A percentile compares a stretch with the other conserved stretches of the same genome.
These are phyloP conservation scores for Colletotrichum kahawae DNA, from an alignment of 2,329 filamentous ascomycete genomes.

Conservation along the genomic window DNA sequence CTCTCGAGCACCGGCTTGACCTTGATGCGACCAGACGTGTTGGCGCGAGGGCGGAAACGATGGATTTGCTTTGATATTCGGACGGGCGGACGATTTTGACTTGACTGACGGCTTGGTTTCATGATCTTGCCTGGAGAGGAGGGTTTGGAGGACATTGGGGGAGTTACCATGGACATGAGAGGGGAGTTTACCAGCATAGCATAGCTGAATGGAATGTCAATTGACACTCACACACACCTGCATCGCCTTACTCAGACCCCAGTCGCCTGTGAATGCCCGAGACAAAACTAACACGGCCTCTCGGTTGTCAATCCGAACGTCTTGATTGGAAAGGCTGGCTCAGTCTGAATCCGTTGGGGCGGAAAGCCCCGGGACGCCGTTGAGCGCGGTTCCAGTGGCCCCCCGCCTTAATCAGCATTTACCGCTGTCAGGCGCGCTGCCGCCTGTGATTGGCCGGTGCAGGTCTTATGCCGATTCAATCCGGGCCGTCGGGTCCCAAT, in stretches of 20 bases:
- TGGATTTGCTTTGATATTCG: slow-evolving; percentile 12
- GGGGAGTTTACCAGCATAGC: not conserved
- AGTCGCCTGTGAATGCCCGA: not conserved
- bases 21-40: not conserved
- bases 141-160: slow-evolving; percentile 11
- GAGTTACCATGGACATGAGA: not conserved
- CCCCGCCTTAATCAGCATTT: slow-evolving; percentile 3
- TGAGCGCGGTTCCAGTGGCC: not conserved
- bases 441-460: not conserved
- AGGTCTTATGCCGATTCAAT: slow-evolving; percentile 21
- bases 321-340: slow-evolving; percentile 3
- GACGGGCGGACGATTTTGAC: not conserved
- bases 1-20: not conserved
- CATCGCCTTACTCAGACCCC: not conserved
- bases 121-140: slow-evolving; percentile 1
- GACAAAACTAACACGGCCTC: not conserved
- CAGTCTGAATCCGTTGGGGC: slow-evolving; percentile 8
- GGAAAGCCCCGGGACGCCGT: slow-evolving; percentile 11
- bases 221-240: not conserved
- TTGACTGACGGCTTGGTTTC: not conserved
- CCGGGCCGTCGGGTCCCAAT: slow-evolving; percentile 6
- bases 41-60: not conserved
- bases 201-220: slow-evolving; percentile 11
- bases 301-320: not conserved
- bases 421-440: not conserved